Conservation (phyloP, 129 eudicot species). For the Kitagawia praeruptora region DNA sequence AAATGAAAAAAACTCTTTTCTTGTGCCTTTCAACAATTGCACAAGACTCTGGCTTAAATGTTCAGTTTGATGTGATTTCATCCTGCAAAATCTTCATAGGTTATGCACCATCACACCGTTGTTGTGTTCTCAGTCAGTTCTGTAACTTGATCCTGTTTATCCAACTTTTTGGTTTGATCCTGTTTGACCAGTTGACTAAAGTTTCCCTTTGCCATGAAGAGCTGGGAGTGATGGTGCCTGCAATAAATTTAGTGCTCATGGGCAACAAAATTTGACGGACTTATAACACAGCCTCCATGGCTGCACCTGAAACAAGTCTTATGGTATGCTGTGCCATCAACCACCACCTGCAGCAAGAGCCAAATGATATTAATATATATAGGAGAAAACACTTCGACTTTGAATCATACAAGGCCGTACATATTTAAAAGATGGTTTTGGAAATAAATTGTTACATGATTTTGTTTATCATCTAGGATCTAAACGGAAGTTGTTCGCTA, state of each 20-base stretch:
- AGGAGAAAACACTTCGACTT: neutral
- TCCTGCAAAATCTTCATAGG: conserved; percentile 11
- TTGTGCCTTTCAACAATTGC: neutral
- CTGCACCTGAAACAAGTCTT: conserved; percentile 55
- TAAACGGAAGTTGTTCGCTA: neutral
- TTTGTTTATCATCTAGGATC: neutral
- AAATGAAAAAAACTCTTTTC: neutral
- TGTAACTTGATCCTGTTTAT: neutral
- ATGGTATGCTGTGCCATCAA: conserved; percentile 60
- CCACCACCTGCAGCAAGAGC: conserved; percentile 20
- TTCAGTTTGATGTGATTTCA: neutral
- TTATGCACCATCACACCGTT: neutral
- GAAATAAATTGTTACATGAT: neutral
- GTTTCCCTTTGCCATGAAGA: conserved; percentile 58
- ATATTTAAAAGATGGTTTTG: neutral
- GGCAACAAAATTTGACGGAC: conserved; percentile 57
- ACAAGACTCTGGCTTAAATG: neutral
- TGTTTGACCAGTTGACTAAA: conserved; percentile 49
- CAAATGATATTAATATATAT: neutral
- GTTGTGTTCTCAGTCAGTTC: conserved; percentile 49
- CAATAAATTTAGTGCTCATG: conserved; percentile 63
- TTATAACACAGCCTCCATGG: conserved; percentile 59
- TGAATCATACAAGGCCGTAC: neutral
- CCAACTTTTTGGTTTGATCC: conserved; percentile 8
- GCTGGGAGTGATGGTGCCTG: conserved; percentile 57